These are phyloP conservation scores for Nothophoma quercina DNA, from an alignment of 2,329 filamentous ascomycete genomes.

Conservation along the genomic window DNA sequence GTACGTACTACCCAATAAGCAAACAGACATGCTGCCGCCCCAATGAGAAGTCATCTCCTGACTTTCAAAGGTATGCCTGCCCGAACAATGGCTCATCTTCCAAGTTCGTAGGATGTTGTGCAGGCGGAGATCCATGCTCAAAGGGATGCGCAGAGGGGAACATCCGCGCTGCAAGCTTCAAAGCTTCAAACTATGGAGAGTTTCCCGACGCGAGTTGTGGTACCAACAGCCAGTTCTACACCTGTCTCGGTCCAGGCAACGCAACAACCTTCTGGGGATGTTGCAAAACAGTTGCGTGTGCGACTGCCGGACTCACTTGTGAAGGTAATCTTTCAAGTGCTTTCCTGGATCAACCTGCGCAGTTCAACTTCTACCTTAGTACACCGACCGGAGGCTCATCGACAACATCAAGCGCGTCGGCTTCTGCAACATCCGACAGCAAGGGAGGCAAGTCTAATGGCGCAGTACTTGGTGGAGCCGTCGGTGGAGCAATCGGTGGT, in stretches of 20 bases:
- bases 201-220: slow-evolving; percentile 47
- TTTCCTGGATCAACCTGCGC: slow-evolving; percentile 30
- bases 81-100: slow-evolving; percentile 18
- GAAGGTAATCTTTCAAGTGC: slow-evolving; percentile 7
- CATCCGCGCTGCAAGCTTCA: slow-evolving; percentile 45
- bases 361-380: slow-evolving; percentile 27
- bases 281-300: slow-evolving; percentile 49
- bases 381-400: neutral
- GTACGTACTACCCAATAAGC: slow-evolving; percentile 16
- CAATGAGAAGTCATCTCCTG: slow-evolving; percentile 2
- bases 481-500: slow-evolving; percentile 35
- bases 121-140: slow-evolving; percentile 44
- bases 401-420: neutral
- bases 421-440: neutral
- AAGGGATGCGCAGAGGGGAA: slow-evolving; percentile 47
- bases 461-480: slow-evolving; percentile 38
- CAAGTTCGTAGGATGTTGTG: slow-evolving; percentile 54
- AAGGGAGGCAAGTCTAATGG: slow-evolving; percentile 23
- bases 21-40: neutral
- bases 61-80: slow-evolving; percentile 35
- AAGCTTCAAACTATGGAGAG: slow-evolving; percentile 38
- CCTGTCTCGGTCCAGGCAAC: slow-evolving; percentile 36
- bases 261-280: slow-evolving; percentile 49
- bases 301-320: neutral
- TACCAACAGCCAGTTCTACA: slow-evolving; percentile 44